Evolutionary conservation across 371 early-diverging fungal genomes (phyloP).

Genomic region (Lichtheimia corymbifera): DNA sequence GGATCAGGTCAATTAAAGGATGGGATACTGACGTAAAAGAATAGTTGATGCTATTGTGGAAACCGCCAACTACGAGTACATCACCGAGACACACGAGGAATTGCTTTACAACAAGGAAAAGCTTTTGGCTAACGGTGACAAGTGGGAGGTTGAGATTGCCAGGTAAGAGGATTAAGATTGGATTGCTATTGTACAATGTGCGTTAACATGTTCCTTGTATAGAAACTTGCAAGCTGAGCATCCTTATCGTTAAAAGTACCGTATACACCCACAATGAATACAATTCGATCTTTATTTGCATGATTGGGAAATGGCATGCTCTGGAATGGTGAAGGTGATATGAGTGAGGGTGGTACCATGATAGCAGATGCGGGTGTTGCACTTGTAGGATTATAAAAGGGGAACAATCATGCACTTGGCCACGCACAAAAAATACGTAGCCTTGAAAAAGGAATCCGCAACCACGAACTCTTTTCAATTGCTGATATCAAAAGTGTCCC

Average conservation of each 20-base stretch:
- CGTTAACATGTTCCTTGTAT: background rate
- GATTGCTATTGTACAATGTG: slow-evolving; percentile 2
- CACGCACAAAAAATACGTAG: too few species aligned
- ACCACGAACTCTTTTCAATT: too few species aligned
- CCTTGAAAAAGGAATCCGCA: too few species aligned
- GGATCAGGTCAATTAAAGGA: background rate
- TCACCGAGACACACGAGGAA: slow-evolving; percentile 96
- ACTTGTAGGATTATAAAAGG: too few species aligned
- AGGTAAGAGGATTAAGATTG: slow-evolving; percentile 39
- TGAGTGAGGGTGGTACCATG: too few species aligned
- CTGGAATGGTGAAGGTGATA: too few species aligned
- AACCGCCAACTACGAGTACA: slow-evolving; percentile 95
- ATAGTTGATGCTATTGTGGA: slow-evolving; percentile 98
- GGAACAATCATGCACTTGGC: too few species aligned
- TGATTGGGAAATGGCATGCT: too few species aligned
- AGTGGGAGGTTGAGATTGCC: slow-evolving; percentile 93
- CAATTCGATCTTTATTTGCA: too few species aligned
- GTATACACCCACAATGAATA: too few species aligned
- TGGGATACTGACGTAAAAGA: background rate
- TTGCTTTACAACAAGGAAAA: slow-evolving; percentile 98
- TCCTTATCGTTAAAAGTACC: slow-evolving; percentile 57
- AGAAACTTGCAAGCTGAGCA: slow-evolving; percentile 64
- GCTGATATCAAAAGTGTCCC: too few species aligned
- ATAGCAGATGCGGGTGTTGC: too few species aligned
- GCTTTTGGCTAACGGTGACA: slow-evolving; percentile 96